These are phyloP conservation scores for Tagetes erecta DNA, from an alignment of 129 eudicot genomes.

Conservation along the genomic window DNA sequence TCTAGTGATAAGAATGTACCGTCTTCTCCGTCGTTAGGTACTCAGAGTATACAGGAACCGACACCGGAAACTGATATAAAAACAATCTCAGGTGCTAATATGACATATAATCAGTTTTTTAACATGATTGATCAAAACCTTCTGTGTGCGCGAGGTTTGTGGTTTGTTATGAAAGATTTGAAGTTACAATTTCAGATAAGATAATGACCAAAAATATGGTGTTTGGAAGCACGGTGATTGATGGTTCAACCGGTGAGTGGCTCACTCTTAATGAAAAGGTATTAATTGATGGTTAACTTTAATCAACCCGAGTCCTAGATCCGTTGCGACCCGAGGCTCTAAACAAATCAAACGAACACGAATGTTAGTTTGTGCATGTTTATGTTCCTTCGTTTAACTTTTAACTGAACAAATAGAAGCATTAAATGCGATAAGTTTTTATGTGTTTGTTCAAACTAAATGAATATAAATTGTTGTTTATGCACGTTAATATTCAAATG, in stretches of 20 bases:
- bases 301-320: too few species aligned
- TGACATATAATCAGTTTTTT: not conserved
- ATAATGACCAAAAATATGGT: conserved; percentile 66
- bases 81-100: conserved; percentile 61
- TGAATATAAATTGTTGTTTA: too few species aligned
- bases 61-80: conserved; percentile 74
- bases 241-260: conserved; percentile 75
- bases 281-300: not conserved
- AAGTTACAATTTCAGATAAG: conserved; percentile 38
- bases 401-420: too few species aligned
- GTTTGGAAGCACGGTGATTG: conserved; percentile 79
- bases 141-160: not conserved
- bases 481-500: too few species aligned
- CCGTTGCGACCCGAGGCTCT: too few species aligned
- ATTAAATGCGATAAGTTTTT: not conserved
- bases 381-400: too few species aligned
- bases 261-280: conserved; percentile 70
- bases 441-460: too few species aligned
- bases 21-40: conserved; percentile 13
- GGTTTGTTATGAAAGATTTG: not conserved
- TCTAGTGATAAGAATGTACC: conserved; percentile 30
- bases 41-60: conserved; percentile 51
- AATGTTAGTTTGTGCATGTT: too few species aligned
- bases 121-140: not conserved
- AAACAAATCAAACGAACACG: too few species aligned